phyloP scores from a whole-genome alignment of 2,329 filamentous ascomycete species.

The Rhinocladiella mackenziei region DNA sequence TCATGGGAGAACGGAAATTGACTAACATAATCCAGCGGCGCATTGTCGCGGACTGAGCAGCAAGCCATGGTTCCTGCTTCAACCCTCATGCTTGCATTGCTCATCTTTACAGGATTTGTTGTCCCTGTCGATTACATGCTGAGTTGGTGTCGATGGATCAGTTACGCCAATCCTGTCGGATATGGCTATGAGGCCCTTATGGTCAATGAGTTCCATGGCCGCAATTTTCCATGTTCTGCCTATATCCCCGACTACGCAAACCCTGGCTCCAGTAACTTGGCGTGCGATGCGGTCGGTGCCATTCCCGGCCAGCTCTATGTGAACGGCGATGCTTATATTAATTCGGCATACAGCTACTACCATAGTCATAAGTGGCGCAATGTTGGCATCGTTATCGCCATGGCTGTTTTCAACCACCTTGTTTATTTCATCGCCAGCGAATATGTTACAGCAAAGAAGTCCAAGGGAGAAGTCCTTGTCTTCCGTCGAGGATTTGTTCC shows the following conservation, averaged over 20 bases:
- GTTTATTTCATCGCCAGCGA: conserved; percentile 64
- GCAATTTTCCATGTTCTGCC: conserved; percentile 53
- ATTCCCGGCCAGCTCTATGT: conserved; percentile 51
- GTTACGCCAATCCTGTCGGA: conserved; percentile 61
- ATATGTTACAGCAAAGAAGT: conserved; percentile 60
- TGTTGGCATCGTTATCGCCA: no score
- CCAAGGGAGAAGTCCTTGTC: conserved; percentile 71
- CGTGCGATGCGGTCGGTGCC: conserved; percentile 59
- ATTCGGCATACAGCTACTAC: conserved; percentile 54
- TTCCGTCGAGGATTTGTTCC: conserved; percentile 67
- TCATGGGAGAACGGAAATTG: no score
- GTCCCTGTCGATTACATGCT: conserved; percentile 57
- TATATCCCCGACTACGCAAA: conserved; percentile 48
- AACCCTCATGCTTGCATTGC: conserved; percentile 41
- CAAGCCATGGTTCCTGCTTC: conserved; percentile 55
- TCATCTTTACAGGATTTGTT: conserved; percentile 60
- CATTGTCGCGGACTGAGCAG: conserved; percentile 62
- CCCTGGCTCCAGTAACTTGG: conserved; percentile 59
- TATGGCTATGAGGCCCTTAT: conserved; percentile 63
- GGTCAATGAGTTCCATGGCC: conserved; percentile 54
- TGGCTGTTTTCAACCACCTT: conserved; percentile 57
- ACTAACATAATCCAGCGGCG: no score
- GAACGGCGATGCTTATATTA: conserved; percentile 56
- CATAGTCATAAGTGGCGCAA: conserved; percentile 58
- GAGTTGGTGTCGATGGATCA: conserved; percentile 64